phyloP scores from a whole-genome alignment of 108 stramenopile species.

The Schizochytrium sp. region DNA sequence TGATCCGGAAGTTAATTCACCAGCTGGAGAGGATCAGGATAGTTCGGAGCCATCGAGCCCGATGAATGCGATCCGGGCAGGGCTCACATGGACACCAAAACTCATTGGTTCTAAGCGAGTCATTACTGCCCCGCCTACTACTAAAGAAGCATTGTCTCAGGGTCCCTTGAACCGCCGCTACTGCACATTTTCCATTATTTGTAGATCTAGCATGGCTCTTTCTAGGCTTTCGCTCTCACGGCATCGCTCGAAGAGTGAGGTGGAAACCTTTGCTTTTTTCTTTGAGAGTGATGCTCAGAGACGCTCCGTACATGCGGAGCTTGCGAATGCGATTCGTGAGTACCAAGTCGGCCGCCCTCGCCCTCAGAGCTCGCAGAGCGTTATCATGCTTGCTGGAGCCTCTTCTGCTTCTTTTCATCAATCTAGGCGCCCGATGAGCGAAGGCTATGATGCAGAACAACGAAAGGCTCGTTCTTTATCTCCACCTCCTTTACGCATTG shows the following conservation, averaged over 20 bases:
- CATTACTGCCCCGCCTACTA: not conserved
- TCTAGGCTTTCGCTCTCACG: not conserved
- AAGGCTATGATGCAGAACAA: not conserved
- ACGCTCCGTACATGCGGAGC: not conserved
- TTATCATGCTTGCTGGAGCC: not conserved
- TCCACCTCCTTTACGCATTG: not conserved
- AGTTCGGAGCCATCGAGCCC: not conserved
- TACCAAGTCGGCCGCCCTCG: not conserved
- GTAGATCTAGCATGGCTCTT: not conserved
- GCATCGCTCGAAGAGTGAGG: not conserved
- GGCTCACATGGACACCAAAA: slow-evolving; percentile 5
- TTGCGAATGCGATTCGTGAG: not conserved
- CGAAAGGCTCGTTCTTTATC: slow-evolving; percentile 1
- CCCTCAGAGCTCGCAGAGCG: not conserved
- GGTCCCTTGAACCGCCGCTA: not conserved
- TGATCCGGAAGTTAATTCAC: not conserved
- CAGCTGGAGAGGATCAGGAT: not conserved
- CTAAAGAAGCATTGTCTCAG: not conserved
- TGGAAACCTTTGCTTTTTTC: slow-evolving; percentile 3
- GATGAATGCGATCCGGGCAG: not conserved
- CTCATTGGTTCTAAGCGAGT: not conserved
- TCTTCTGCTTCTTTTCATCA: not conserved
- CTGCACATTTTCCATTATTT: slow-evolving; percentile 15
- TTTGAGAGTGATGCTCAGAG: not conserved
- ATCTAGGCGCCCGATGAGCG: not conserved